Evolutionary conservation across 768 basidiomycete species (phyloP), one percentile per base, ranked within the genome.

Genomic region (Mycena capillaripes): DNA sequence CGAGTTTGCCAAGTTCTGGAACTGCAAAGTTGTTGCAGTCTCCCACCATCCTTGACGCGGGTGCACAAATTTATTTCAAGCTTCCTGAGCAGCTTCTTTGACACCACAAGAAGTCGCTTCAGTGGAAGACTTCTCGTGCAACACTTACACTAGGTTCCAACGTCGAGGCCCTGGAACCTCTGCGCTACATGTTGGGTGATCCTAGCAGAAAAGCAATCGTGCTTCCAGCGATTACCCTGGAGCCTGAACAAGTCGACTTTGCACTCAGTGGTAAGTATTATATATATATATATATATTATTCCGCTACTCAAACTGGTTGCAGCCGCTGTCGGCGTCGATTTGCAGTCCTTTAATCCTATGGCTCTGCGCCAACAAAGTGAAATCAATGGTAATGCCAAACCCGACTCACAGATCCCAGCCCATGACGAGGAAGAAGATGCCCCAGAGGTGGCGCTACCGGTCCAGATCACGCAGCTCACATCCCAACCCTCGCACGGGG

Each of bases 71-170:
- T 2, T 76, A 71, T 40, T 76, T 71, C 58, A 76, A 76, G 50
- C 56, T 76, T 0, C 75, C 75, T 0, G 66, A 70, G 38, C 75
- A 76, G 27, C 72, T 76, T 30, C 61, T 69, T 50, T 69, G 66
- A 4, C 75, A 76, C 56, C 72, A 74, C 70, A 76, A 76, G 52
- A 70, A 69, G 16, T 52, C 58, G 16, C 23, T 69, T 11, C 67
- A 69, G 34, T 69, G 67, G 59, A 69, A 60, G 58, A 61, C 67
- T 17, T 11, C 67, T 6, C 67, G 59, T 5, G 67, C 67, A n/a
- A 61, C 67, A 19, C 58, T 69, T 34, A 52, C 52, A 11, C 29
- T 53, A 19, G 67, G 67, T 1, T 48, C 38, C 4, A 69, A 69
- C 53, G 59, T 34, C 23, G 58, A 21, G 2, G 58, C 58, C 10